These are phyloP conservation scores for Haplosporangium sp. DNA, from an alignment of 371 early-diverging fungal species.

Conservation along the genomic window DNA sequence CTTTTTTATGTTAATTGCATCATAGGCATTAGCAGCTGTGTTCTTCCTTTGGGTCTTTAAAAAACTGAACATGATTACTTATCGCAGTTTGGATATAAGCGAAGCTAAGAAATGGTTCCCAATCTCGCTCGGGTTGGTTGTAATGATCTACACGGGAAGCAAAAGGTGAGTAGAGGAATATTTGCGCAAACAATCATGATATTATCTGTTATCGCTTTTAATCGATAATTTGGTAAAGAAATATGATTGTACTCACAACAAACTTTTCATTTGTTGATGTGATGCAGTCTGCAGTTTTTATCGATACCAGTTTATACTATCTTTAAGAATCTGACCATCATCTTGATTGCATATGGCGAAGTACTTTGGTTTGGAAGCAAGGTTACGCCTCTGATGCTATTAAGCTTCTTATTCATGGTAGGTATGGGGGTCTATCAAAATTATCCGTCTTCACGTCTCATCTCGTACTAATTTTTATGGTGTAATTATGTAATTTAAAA, in stretches of 20 bases:
- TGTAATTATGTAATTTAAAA: neutral
- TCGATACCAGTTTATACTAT: slow-evolving; percentile 97
- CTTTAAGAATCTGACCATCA: slow-evolving; percentile 99
- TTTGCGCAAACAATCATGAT: neutral
- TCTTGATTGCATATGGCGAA: slow-evolving; percentile 97
- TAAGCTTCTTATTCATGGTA: slow-evolving; percentile 92
- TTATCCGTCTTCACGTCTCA: neutral
- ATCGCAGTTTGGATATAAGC: slow-evolving; percentile 68
- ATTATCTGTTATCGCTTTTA: neutral
- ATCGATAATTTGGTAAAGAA: neutral
- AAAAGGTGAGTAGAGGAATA: slow-evolving; percentile 65
- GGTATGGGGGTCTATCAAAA: neutral
- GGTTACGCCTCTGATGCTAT: slow-evolving; percentile 83
- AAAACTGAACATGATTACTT: slow-evolving; percentile 73
- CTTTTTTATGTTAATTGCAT: slow-evolving; percentile 25
- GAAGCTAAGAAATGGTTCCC: slow-evolving; percentile 90
- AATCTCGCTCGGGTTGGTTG: slow-evolving; percentile 86
- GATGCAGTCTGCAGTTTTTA: slow-evolving; percentile 85
- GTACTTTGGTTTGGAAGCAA: slow-evolving; percentile 82
- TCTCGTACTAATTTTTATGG: neutral
- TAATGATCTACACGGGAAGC: slow-evolving; percentile 99
- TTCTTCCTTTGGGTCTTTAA: slow-evolving; percentile 60
- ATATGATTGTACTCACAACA: neutral
- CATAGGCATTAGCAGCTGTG: slow-evolving; percentile 25
- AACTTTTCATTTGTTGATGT: neutral